Evolutionary conservation across 306 rosid species (phyloP).

Genomic region (Quercus engelmannii): DNA sequence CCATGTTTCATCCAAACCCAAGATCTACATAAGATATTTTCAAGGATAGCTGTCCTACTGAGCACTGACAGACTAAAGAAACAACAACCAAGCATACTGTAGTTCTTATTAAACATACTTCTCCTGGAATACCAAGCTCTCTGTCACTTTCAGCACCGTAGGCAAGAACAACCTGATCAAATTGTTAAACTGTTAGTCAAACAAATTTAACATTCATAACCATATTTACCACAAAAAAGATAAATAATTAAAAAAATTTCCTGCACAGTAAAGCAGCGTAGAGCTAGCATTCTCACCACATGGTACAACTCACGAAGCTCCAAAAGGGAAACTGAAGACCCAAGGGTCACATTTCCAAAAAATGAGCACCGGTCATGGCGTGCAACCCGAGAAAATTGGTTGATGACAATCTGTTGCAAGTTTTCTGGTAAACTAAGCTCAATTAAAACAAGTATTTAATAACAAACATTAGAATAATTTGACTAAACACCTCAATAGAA

Average conservation of each 20-base stretch:
- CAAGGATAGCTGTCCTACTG: neutral
- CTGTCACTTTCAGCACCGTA: slow-evolving; percentile 96
- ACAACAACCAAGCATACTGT: slow-evolving; percentile 12
- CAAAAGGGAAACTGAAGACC: slow-evolving; percentile 59
- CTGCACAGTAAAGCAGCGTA: slow-evolving; percentile 5
- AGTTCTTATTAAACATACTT: slow-evolving; percentile 46
- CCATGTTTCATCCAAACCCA: neutral
- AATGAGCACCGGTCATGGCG: slow-evolving; percentile 63
- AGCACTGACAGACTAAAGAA: neutral
- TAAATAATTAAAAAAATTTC: neutral
- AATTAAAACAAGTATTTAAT: slow-evolving; percentile 20
- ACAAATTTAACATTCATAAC: slow-evolving; percentile 11
- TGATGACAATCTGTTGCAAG: slow-evolving; percentile 75
- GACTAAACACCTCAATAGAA: too few relatives aligned
- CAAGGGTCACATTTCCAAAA: slow-evolving; percentile 72
- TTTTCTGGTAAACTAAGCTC: slow-evolving; percentile 57
- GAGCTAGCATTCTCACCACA: slow-evolving; percentile 53
- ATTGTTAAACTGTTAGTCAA: slow-evolving; percentile 17
- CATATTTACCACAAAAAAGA: neutral
- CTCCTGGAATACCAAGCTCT: slow-evolving; percentile 79
- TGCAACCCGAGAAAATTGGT: slow-evolving; percentile 73
- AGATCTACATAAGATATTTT: neutral
- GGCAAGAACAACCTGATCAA: slow-evolving; percentile 81
- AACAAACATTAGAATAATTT: neutral
- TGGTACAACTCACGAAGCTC: slow-evolving; percentile 76